A percentile compares a stretch with the other conserved stretches of the same genome.
phyloP scores from a whole-genome alignment of 371 early-diverging fungal species.

The Globomyces sp. region DNA sequence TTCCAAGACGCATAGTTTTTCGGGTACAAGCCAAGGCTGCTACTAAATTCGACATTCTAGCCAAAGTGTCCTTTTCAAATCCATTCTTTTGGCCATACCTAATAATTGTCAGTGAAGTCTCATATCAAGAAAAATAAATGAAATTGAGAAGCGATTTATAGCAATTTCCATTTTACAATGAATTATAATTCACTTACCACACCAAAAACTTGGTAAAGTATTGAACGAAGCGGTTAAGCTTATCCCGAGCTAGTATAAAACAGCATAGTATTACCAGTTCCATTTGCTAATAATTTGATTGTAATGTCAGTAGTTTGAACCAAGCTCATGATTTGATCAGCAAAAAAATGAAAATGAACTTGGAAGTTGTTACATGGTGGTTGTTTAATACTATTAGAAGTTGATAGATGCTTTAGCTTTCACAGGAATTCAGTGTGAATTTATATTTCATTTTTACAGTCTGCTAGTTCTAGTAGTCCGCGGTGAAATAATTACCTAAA shows the following conservation, averaged over 20 bases:
- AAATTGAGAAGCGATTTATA: not conserved
- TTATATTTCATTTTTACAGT: too few species aligned
- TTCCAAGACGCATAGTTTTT: constrained; percentile 34
- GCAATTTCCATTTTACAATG: not conserved
- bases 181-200: constrained; percentile 34
- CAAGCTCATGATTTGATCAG: not conserved
- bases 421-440: too few species aligned
- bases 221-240: constrained; percentile 41
- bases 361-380: too few species aligned
- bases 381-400: too few species aligned
- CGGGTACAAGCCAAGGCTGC: constrained; percentile 3
- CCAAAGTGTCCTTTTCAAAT: not conserved
- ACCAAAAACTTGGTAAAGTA: constrained; percentile 35
- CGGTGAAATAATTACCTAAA: too few species aligned
- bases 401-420: too few species aligned
- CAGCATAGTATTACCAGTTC: constrained; percentile 28
- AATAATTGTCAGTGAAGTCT: not conserved
- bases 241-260: constrained; percentile 31
- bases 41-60: constrained; percentile 16
- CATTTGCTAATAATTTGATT: constrained; percentile 8
- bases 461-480: too few species aligned
- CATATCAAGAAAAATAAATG: not conserved
- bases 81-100: not conserved
- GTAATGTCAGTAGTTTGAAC: constrained; percentile 4
- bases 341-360: too few species aligned